Percentiles rank a stretch among this genome's conserved stretches.
Evolutionary conservation across 495 filamentous ascomycete genomes (phyloP).

Genomic region (Xylaria palmicola): DNA sequence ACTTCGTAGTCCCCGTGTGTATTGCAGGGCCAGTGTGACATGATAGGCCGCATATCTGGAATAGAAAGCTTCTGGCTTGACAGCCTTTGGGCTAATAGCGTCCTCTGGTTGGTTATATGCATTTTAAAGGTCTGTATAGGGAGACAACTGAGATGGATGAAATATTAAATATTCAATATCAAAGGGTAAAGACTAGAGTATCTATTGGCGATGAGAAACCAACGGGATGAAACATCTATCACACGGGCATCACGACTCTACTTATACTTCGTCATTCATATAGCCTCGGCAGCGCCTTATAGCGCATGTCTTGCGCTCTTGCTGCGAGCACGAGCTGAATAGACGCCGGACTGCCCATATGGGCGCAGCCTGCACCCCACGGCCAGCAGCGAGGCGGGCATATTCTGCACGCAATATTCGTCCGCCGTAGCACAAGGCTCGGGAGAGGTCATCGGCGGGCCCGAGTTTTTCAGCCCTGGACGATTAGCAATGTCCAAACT

Average conservation of each 20-base stretch:
- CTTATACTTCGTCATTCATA: too few relatives aligned
- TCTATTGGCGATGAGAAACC: too few relatives aligned
- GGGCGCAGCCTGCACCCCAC: background rate
- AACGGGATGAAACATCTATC: background rate
- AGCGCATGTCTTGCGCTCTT: background rate
- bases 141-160: background rate
- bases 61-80: slow-evolving; percentile 25
- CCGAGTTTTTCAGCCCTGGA: background rate
- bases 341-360: background rate
- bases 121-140: slow-evolving; percentile 5
- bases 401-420: background rate
- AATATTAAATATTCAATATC: background rate
- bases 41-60: slow-evolving; percentile 25
- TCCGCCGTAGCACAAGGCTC: background rate
- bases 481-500: background rate
- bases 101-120: slow-evolving; percentile 18
- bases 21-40: slow-evolving; percentile 23
- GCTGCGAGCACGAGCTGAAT: background rate
- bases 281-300: background rate
- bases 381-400: background rate
- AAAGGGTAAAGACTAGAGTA: background rate
- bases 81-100: slow-evolving; percentile 18
- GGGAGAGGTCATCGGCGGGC: background rate
- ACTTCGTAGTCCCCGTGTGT: slow-evolving; percentile 21
- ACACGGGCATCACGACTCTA: background rate